phyloP scores from a whole-genome alignment of 495 filamentous ascomycete species.

The Cryomyces minteri region DNA sequence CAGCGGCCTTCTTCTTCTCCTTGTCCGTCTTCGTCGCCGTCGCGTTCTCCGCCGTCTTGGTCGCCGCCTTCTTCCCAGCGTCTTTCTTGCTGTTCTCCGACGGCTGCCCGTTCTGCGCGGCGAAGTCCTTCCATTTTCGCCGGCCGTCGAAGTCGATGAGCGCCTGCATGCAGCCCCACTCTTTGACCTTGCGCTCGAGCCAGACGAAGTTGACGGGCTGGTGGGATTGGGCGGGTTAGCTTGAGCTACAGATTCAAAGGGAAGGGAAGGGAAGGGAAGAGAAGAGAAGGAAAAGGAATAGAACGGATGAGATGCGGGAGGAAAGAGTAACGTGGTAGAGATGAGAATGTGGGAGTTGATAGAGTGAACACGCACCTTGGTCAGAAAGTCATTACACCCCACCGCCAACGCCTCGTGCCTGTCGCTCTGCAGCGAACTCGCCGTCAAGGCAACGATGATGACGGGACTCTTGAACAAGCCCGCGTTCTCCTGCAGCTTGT shows the following conservation, averaged over 20 bases:
- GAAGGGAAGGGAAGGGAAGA: background rate
- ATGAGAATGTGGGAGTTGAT: background rate
- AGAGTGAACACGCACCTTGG: conserved; percentile 46
- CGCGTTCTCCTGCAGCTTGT: too few relatives aligned
- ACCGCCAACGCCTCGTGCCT: conserved; percentile 81
- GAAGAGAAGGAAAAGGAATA: too few relatives aligned
- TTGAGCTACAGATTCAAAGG: conserved; percentile 7
- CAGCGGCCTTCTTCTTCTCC: too few relatives aligned
- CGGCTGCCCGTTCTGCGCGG: conserved; percentile 1
- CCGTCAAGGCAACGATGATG: conserved; percentile 36
- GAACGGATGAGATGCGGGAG: background rate
- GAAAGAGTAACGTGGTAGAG: background rate
- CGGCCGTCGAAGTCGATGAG: conserved; percentile 93
- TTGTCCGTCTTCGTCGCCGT: too few relatives aligned
- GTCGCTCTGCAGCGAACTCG: conserved; percentile 78
- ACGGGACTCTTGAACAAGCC: conserved; percentile 62
- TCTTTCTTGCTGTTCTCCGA: background rate
- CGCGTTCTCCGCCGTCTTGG: too few relatives aligned
- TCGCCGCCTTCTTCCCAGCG: background rate
- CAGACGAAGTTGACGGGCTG: conserved; percentile 62
- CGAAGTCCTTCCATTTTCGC: conserved; percentile 78
- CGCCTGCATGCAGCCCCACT: conserved; percentile 98
- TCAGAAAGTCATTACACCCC: conserved; percentile 91
- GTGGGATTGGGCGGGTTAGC: too few relatives aligned
- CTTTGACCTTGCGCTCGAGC: conserved; percentile 86